Evolutionary conservation across 441 rosid genomes (phyloP), one percentile per base, ranked within the genome.

Genomic region (Adansonia madagascariensis): DNA sequence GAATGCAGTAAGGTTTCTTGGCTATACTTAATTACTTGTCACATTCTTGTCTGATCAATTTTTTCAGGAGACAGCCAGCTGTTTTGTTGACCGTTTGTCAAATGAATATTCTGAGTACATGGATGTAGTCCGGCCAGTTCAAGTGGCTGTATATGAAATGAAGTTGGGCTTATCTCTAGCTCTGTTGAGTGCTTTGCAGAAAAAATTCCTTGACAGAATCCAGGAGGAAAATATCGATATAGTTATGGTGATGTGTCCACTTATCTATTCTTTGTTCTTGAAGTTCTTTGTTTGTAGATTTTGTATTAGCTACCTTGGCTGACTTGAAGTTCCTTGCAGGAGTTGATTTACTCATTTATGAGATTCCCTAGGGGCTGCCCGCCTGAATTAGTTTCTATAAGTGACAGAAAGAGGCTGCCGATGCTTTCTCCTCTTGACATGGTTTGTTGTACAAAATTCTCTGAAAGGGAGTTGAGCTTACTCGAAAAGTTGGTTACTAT

Each of bases 81-180:
- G 88, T 64, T 92, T 94, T 73, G 81, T 91, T 68, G 85, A 90
- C 65, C 90, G 86, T 72, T 78, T 96, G 75, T 87, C 94, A 71
- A 84, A 72, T 64, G 96, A 91, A 68, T 93, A 94, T 77, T 61
- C 82, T 6, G 97, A 91, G 56, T 94, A 91, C 79, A 75, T 81
- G 79, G 99, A 96, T 84, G 74, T 94, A 78, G 87, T 87, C 75
- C 98, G 91, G 79, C 99, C 99, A 81, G 80, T 94, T 84, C 99
- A 92, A 87, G 98, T 96, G 77, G 94, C 98, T 46, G 84, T 93
- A 44, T 96, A 91, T 53, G 97, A 96, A 87, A 94, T 96, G 91
- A 96, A 96, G 81, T 78, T 94, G 77, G 99, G 98, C 64, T 78
- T 94, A 69, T 89, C 97, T 41, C 83, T 96, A 67, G 82, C 92